These are phyloP conservation scores for Clavariopsis aquatica DNA, from an alignment of 495 filamentous ascomycete genomes.

Conservation along the genomic window DNA sequence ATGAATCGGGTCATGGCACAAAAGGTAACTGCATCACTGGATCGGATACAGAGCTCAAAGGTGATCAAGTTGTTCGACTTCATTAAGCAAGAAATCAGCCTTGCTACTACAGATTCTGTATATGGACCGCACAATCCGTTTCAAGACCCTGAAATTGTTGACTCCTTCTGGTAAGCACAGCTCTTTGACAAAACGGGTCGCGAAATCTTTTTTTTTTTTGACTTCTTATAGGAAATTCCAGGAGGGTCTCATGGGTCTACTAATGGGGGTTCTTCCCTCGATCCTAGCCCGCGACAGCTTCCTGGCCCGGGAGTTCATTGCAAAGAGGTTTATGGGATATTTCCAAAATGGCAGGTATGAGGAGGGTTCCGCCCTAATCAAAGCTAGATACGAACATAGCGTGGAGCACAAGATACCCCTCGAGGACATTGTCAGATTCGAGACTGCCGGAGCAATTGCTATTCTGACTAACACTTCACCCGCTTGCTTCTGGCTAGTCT, in stretches of 20 bases:
- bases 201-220: background rate
- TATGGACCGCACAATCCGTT: constrained; percentile 57
- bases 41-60: constrained; percentile 12
- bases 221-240: constrained; percentile 49
- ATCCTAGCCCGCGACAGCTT: constrained; percentile 42
- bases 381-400: constrained; percentile 42
- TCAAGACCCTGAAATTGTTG: constrained; percentile 42
- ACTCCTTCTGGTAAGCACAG: constrained; percentile 50
- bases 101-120: constrained; percentile 50
- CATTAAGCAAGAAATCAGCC: constrained; percentile 48
- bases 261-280: constrained; percentile 30
- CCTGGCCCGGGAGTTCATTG: constrained; percentile 45
- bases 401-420: constrained; percentile 41
- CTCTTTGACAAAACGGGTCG: background rate
- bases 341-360: constrained; percentile 43
- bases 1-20: constrained; percentile 46
- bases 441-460: constrained; percentile 46
- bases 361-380: constrained; percentile 43
- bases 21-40: constrained; percentile 31
- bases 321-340: constrained; percentile 48
- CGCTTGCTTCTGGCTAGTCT: constrained; percentile 52
- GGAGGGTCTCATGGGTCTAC: constrained; percentile 46
- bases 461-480: constrained; percentile 54
- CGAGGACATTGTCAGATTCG: constrained; percentile 49
- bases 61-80: constrained; percentile 40